phyloP scores from a whole-genome alignment of 1,139 yeast species.

The Geotrichum cucujoidarum region DNA sequence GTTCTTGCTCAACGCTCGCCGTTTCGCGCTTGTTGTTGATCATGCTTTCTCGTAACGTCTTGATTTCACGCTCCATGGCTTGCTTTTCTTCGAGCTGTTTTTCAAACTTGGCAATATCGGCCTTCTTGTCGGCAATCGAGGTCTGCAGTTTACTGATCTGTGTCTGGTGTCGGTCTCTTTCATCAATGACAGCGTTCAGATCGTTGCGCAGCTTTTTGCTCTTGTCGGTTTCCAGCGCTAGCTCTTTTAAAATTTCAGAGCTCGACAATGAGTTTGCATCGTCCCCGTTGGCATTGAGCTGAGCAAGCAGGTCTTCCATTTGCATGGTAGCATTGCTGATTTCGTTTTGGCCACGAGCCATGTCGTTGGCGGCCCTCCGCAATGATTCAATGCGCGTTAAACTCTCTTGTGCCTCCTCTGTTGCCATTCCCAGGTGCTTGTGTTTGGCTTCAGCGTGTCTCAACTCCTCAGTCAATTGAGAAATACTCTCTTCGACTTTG shows the following conservation, averaged over 20 bases:
- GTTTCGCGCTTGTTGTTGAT: constrained; percentile 19
- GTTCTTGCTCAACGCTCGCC: constrained; percentile 9
- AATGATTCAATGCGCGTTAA: constrained; percentile 35
- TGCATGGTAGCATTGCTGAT: constrained; percentile 23
- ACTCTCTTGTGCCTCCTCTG: constrained; percentile 17
- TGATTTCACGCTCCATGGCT: constrained; percentile 32
- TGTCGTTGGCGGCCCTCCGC: constrained; percentile 35
- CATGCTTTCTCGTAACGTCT: constrained; percentile 27
- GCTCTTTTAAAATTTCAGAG: constrained; percentile 51
- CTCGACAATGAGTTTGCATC: constrained; percentile 31
- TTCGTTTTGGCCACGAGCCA: constrained; percentile 26
- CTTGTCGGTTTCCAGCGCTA: constrained; percentile 42
- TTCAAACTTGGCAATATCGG: constrained; percentile 46
- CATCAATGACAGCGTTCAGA: constrained; percentile 44
- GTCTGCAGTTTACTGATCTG: constrained; percentile 50
- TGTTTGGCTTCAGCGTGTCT: constrained; percentile 21
- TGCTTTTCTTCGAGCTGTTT: constrained; percentile 23
- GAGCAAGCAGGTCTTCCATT: constrained; percentile 33
- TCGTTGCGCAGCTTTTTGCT: constrained; percentile 46
- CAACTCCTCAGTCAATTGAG: constrained; percentile 24
- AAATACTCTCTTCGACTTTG: constrained; percentile 25
- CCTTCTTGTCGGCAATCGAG: constrained; percentile 52
- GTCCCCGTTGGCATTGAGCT: constrained; percentile 30
- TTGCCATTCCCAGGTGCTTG: constrained; percentile 1
- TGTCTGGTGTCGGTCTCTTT: constrained; percentile 47